Base-by-base conservation (phyloP, 495 filamentous ascomycete species). In the Talaromyces trachyspermus region DNA sequence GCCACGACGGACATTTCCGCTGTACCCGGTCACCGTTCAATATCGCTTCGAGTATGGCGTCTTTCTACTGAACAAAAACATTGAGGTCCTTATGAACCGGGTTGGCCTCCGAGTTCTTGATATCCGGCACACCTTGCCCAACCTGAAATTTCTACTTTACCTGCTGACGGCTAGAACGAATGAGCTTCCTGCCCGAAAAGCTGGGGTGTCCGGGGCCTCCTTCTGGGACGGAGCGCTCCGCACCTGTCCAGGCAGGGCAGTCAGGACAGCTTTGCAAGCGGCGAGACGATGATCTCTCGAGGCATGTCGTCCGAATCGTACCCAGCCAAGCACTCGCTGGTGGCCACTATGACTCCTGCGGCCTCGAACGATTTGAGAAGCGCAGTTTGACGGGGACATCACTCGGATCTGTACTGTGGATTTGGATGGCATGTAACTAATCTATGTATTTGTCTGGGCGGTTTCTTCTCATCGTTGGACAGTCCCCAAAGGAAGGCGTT, bases 1-100 rank as follows among this genome's bases (percentile, higher is more conserved):
- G 4, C 71, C 79, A 5, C 78, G 81, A 43, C 76, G 85, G 15
- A 83, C 78, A 2, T 94, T 87, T 59, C 92, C 91, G 2, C 74
- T 98, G 0, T 88, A 86, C 61, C 74, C 84, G 26, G 84, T 86
- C 48, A 81, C 79, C 10, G 80, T 89, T 5, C 76, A 83, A 23
- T 95, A 86, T 56, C 79, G 90, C 8, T 95, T 96, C 58, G 91
- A 96, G 52, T 98, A 97, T 67, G 92, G 74, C 4, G 89, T 95
- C 52, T 98, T 97, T 53, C 65, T 97, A 9, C 71, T 98, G 3
- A 96, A 97, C 64, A 91, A 95, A 57, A 74, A 96, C 55, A 87
- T 98, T 37, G 91, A 98, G 65, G 75, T 86, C 32, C 70, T 98
- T 23, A 85, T 89, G 51, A 77, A 73, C 48, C 71, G 76, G n/a